Evolutionary conservation across 1,284 basidiomycete species (phyloP), one percentile per base, ranked within the genome.

Genomic region (Naganishia sp.): DNA sequence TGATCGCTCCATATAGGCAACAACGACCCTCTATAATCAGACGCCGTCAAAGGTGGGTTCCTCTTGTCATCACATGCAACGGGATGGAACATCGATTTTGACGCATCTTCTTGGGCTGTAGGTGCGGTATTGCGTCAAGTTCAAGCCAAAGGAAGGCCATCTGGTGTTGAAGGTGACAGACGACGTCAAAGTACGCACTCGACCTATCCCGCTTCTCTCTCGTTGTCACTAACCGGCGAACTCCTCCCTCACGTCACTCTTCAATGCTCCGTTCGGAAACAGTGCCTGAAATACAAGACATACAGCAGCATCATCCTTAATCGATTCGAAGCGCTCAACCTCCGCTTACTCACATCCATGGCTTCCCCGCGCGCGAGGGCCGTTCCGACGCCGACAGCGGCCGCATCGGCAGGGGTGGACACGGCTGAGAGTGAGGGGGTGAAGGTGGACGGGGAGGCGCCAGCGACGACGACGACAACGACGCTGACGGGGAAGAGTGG

Each of bases 271-370:
- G 7, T 42, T 25, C 43, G 6, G 57, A 16, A 21, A 15, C 77
- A 95, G 93, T 94, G 92, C 77, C 83, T 96, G 75, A 95, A 94
- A 79, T 97, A 94, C 84, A 92, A 93, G 78, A 94, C 94, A 1
- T 87, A 88, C 72, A 94, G 92, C 0, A 90, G 90, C 53, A 88
- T 94, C 75, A 93, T 92, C 80, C 86, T 97, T 70, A 94, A 95
- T 82, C 88, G 94, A 71, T 95, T 97, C 80, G 94, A 97, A 79
- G 84, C 88, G 5, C 84, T 97, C 71, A 96, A 94, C 77, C 84
- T 89, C 61, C 78, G 77, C 49, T 72, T 80, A 10, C 70, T 80
- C 23, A 64, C 56, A 2, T 31, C 56, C 11, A 69, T 69, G 65
- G 54, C 63, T 31, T 49, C 48, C n/a, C 67, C 44, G 42, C 63